Evolutionary conservation across 148 eudicot genomes (phyloP).

Genomic region (Pharnaceum exiguum): DNA sequence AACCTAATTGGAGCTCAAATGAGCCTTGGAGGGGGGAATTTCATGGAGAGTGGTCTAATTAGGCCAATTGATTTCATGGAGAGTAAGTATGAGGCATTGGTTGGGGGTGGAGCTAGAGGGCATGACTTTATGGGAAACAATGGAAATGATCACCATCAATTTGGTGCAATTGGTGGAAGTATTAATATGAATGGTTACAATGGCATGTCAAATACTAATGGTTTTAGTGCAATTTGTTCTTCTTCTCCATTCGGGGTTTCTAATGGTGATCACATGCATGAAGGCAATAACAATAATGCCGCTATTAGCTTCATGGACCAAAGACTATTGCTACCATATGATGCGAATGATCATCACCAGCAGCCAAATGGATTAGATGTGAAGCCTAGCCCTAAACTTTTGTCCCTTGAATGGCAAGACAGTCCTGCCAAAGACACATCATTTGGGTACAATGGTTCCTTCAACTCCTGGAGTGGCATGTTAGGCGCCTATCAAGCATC

Average conservation of each 20-base stretch:
- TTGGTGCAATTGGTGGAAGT: constrained; percentile 26
- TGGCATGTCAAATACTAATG: constrained; percentile 3
- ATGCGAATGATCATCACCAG: constrained; percentile 33
- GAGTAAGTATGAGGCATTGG: constrained; percentile 40
- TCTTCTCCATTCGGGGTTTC: constrained; percentile 18
- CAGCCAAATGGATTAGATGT: constrained; percentile 42
- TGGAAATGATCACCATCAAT: constrained; percentile 27
- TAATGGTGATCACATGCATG: constrained; percentile 7
- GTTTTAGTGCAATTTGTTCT: constrained; percentile 19
- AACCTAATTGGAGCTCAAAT: constrained; percentile 31
- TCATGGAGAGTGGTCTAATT: constrained; percentile 30
- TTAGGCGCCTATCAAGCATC: constrained; percentile 63
- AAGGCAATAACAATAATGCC: constrained; percentile 16
- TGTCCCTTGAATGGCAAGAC: constrained; percentile 80
- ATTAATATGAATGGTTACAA: constrained; percentile 4
- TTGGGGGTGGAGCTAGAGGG: constrained; percentile 24
- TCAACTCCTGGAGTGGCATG: constrained; percentile 46
- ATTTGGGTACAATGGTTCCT: constrained; percentile 35
- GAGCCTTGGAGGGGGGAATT: constrained; percentile 22
- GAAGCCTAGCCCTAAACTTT: constrained; percentile 74
- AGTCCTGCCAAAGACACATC: constrained; percentile 30
- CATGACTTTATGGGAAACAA: constrained; percentile 46
- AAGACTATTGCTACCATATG: constrained; percentile 34
- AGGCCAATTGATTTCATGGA: constrained; percentile 65
- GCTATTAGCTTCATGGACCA: constrained; percentile 33